A percentile compares a stretch with the other conserved stretches of the same genome.
Conservation (phyloP, 1,284 basidiomycete genomes). For the Ustilago sp. region DNA sequence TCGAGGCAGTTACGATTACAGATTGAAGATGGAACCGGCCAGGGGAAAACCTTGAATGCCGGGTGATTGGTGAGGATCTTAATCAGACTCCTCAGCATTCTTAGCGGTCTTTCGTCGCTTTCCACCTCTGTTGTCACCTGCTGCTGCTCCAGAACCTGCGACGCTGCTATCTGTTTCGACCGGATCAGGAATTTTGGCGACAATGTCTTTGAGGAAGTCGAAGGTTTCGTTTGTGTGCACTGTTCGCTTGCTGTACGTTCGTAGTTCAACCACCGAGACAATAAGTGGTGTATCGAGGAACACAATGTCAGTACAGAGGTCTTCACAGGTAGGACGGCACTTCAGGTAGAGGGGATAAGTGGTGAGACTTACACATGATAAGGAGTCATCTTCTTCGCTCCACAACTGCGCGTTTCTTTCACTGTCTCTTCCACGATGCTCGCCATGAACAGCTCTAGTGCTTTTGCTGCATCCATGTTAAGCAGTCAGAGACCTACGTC, state of each 20-base stretch:
- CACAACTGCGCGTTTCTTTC: constrained; percentile 82
- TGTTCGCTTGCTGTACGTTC: constrained; percentile 82
- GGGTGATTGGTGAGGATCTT: neutral
- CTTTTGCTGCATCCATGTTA: constrained; percentile 79
- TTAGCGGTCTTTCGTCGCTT: constrained; percentile 55
- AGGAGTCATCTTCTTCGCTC: constrained; percentile 89
- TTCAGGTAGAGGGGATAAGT: neutral
- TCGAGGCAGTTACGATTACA: neutral
- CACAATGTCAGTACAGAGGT: constrained; percentile 6
- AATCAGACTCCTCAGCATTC: constrained; percentile 39
- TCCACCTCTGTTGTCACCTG: constrained; percentile 42
- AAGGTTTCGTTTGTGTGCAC: constrained; percentile 88
- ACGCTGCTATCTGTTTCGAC: constrained; percentile 70
- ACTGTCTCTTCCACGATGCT: constrained; percentile 86
- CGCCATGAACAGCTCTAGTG: constrained; percentile 91
- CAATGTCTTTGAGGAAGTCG: constrained; percentile 95
- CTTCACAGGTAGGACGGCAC: neutral
- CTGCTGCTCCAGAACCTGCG: constrained; percentile 7
- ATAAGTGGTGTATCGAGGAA: neutral
- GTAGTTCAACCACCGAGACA: neutral
- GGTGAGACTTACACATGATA: constrained; percentile 86
- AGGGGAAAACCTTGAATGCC: too few species aligned
- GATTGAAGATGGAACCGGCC: neutral
- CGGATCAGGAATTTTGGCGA: constrained; percentile 89
- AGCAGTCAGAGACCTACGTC: neutral